A percentile compares a stretch with the other conserved stretches of the same genome.
Conservation (phyloP, 139 green algal species). For the Yamagishiella unicocca region DNA sequence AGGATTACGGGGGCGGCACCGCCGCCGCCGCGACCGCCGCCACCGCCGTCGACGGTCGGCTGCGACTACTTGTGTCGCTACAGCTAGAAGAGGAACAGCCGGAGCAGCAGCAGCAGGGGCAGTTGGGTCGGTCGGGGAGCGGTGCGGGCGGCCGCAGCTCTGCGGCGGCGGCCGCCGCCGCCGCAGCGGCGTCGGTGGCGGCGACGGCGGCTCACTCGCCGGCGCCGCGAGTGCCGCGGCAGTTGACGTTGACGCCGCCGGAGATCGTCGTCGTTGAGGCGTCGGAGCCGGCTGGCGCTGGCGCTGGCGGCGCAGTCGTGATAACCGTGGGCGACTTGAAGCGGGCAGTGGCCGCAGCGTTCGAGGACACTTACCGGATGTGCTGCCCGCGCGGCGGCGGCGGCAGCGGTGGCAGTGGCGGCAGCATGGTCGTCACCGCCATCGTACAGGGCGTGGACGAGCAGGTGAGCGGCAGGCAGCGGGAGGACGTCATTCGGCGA, state of each 20-base stretch:
- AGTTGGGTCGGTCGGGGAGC: background rate
- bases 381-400: slow-evolving; percentile 57
- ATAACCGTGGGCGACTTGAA: slow-evolving; percentile 68
- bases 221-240: background rate
- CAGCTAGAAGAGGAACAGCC: slow-evolving; percentile 30
- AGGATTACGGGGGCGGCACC: slow-evolving; percentile 72
- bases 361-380: slow-evolving; percentile 82
- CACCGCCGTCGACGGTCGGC: slow-evolving; percentile 19
- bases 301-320: background rate
- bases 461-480: background rate
- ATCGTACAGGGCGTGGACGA: slow-evolving; percentile 2
- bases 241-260: background rate
- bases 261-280: slow-evolving; percentile 1
- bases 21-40: slow-evolving; percentile 13
- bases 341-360: slow-evolving; percentile 53
- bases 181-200: background rate
- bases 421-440: slow-evolving; percentile 10
- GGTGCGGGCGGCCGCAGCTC: background rate
- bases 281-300: background rate
- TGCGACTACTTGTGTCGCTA: slow-evolving; percentile 11
- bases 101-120: slow-evolving; percentile 12
- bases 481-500: too few relatives aligned
- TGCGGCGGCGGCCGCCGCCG: background rate
- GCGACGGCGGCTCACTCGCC: background rate
- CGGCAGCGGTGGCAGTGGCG: slow-evolving; percentile 50